These are phyloP conservation scores for Pseudonectria foliicola DNA, from an alignment of 2,329 filamentous ascomycete genomes.

Conservation along the genomic window DNA sequence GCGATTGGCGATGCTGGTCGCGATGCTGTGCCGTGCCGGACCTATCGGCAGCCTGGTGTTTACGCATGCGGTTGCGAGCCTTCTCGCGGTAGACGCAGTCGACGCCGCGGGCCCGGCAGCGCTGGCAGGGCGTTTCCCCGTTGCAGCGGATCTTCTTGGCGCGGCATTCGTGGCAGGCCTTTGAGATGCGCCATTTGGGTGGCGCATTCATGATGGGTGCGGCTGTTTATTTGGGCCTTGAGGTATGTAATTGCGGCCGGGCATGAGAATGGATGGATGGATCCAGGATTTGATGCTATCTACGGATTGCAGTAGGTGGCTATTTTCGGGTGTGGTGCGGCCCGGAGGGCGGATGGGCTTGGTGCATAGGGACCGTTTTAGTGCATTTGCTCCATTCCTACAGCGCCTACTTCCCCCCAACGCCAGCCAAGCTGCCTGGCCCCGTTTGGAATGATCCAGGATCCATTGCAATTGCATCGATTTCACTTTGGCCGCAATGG, in stretches of 20 bases:
- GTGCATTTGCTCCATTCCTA: too few relatives aligned
- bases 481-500: too few relatives aligned
- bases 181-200: slow-evolving; percentile 27
- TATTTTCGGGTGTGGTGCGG: too few relatives aligned
- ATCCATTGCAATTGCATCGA: too few relatives aligned
- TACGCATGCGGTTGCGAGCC: slow-evolving; percentile 23
- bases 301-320: too few relatives aligned
- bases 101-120: slow-evolving; percentile 19
- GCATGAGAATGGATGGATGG: too few relatives aligned
- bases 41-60: slow-evolving; percentile 15
- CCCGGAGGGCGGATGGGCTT: too few relatives aligned
- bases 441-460: too few relatives aligned
- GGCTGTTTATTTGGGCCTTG: slow-evolving; percentile 1
- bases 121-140: slow-evolving; percentile 23
- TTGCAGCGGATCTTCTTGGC: slow-evolving; percentile 27
- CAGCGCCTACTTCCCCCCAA: too few relatives aligned
- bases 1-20: slow-evolving; percentile 9
- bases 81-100: slow-evolving; percentile 26
- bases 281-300: too few relatives aligned
- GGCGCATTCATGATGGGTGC: slow-evolving; percentile 15
- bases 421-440: too few relatives aligned
- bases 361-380: too few relatives aligned
- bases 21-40: slow-evolving; percentile 15
- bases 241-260: slow-evolving; percentile 6
- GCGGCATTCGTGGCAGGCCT: slow-evolving; percentile 28